A percentile compares a stretch with the other conserved stretches of the same genome.
Evolutionary conservation across 2,329 filamentous ascomycete species (phyloP).

Genomic region (Malbranchea zuffiana): DNA sequence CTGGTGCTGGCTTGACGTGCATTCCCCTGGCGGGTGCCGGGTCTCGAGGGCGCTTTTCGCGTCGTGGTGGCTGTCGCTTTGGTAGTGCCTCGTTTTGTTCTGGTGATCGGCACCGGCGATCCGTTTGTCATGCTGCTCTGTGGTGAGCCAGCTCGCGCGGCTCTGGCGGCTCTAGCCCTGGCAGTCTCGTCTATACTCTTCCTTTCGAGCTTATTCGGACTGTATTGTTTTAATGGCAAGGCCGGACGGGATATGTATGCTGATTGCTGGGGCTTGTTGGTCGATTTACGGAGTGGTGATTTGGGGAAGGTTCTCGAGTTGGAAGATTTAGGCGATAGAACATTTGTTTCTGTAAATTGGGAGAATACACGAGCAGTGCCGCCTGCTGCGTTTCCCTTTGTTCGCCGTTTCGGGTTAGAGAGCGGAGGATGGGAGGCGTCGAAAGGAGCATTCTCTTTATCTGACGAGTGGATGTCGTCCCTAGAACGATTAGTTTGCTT

Average conservation of each 20-base stretch:
- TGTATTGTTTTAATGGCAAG: conserved; percentile 51
- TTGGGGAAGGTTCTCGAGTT: conserved; percentile 61
- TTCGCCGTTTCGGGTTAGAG: conserved; percentile 60
- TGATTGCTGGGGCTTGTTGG: conserved; percentile 35
- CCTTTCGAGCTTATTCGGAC: conserved; percentile 24
- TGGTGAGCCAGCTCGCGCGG: conserved; percentile 7
- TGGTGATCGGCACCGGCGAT: conserved; percentile 8
- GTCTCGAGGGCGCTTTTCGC: conserved; percentile 23
- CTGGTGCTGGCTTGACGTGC: conserved; percentile 26
- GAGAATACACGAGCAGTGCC: conserved; percentile 33
- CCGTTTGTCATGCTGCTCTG: conserved; percentile 5
- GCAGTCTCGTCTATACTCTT: conserved; percentile 4
- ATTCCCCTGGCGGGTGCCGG: conserved; percentile 31
- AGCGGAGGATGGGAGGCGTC: conserved; percentile 36
- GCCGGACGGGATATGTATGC: conserved; percentile 47
- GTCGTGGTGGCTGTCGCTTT: conserved; percentile 20
- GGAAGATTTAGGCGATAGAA: conserved; percentile 71
- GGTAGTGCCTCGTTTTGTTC: conserved; percentile 3
- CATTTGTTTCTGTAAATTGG: conserved; percentile 42
- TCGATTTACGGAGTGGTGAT: conserved; percentile 39
- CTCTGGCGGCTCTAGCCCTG: conserved; percentile 1
- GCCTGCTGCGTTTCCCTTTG: conserved; percentile 32
- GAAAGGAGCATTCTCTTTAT: conserved; percentile 62
- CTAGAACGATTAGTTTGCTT: conserved; percentile 32
- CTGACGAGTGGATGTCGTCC: conserved; percentile 50